A percentile compares a stretch with the other conserved stretches of the same genome.
Evolutionary conservation across 2,329 filamentous ascomycete genomes (phyloP).

Genomic region (Cladosporium sp.): DNA sequence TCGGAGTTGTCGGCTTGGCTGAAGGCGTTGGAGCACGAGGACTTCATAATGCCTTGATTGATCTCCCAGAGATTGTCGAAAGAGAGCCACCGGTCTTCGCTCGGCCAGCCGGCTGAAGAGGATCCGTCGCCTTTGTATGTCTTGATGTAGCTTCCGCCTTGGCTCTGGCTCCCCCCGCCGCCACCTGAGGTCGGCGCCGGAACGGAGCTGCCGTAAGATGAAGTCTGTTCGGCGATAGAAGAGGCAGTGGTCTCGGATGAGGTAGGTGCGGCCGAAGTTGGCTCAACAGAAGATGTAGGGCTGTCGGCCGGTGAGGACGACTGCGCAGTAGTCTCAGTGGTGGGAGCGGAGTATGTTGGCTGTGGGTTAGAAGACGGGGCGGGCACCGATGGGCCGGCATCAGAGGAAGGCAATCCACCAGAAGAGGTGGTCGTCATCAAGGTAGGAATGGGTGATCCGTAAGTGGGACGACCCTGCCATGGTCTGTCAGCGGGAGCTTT

Average conservation of each 20-base stretch:
- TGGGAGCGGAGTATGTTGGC: background rate
- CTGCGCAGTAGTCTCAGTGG: conserved; percentile 1
- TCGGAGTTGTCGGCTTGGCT: conserved; percentile 33
- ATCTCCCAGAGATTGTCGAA: conserved; percentile 28
- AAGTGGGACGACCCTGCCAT: background rate
- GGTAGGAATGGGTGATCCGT: background rate
- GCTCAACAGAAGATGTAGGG: background rate
- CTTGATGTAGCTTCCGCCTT: conserved; percentile 7
- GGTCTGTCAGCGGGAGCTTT: background rate
- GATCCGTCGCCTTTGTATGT: conserved; percentile 19
- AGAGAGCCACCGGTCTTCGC: conserved; percentile 18
- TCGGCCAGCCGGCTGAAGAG: conserved; percentile 21
- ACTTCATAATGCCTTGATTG: conserved; percentile 32
- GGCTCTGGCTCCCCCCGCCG: conserved; percentile 5
- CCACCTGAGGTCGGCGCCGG: conserved; percentile 5
- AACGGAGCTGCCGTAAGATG: background rate
- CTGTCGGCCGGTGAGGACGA: conserved; percentile 6
- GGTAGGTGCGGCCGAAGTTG: background rate
- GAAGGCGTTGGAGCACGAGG: conserved; percentile 34
- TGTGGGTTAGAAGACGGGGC: background rate
- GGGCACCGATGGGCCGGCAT: background rate
- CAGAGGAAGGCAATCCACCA: background rate
- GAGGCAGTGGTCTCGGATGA: background rate
- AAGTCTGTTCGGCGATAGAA: background rate
- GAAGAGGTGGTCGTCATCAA: background rate